These are phyloP conservation scores for Macrolepiota dolichaula DNA, from an alignment of 768 basidiomycete genomes.

Conservation along the genomic window DNA sequence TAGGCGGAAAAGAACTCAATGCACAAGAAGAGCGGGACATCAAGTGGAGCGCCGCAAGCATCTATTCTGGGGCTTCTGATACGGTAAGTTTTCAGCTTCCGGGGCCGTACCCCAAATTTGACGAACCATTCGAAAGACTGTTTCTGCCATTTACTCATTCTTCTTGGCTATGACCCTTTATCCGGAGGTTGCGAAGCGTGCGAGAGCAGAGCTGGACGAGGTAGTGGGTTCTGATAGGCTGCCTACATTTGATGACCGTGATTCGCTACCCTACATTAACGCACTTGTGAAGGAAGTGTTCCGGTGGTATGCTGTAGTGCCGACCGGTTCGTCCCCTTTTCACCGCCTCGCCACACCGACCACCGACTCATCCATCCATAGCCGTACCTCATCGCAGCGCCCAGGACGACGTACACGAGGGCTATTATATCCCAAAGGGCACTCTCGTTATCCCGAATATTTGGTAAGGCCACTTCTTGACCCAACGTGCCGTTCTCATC, in stretches of 20 bases:
- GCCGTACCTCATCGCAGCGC: conserved; percentile 52
- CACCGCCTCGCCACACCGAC: conserved; percentile 9
- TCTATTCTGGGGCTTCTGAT: conserved; percentile 58
- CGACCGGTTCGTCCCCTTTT: conserved; percentile 31
- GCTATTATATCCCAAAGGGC: conserved; percentile 60
- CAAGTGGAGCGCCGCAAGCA: conserved; percentile 63
- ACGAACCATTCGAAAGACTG: conserved; percentile 39
- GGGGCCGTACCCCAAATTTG: not conserved
- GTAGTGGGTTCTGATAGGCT: conserved; percentile 58
- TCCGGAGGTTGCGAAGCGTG: conserved; percentile 54
- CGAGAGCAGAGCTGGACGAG: conserved; percentile 60
- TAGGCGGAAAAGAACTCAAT: conserved; percentile 47
- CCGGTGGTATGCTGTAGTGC: conserved; percentile 46
- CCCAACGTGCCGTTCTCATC: not conserved
- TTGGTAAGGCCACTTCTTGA: conserved; percentile 28
- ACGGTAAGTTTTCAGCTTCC: conserved; percentile 33
- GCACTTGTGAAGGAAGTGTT: conserved; percentile 59
- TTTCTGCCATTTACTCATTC: conserved; percentile 57
- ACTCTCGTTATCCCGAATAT: conserved; percentile 50
- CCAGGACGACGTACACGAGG: conserved; percentile 61
- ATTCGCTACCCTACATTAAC: conserved; percentile 55
- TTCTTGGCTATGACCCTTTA: conserved; percentile 60
- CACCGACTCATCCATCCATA: conserved; percentile 19
- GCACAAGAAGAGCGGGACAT: conserved; percentile 58
- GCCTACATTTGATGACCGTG: conserved; percentile 57